Evolutionary conservation across 495 filamentous ascomycete genomes (phyloP).

Genomic region (Aspergillus saccharolyticus): DNA sequence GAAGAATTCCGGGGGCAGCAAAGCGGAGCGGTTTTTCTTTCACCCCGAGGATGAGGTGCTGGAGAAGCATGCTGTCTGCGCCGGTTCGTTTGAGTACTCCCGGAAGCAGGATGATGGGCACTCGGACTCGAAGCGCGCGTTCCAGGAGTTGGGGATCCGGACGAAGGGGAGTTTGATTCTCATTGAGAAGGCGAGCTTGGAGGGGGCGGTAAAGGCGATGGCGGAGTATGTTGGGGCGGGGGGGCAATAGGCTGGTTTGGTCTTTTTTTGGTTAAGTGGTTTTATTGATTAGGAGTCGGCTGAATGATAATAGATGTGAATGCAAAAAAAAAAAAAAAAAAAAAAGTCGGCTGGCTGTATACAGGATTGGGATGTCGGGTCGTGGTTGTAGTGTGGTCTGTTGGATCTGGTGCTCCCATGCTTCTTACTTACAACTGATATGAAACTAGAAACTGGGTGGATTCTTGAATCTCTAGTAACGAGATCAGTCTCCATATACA

Average conservation of each 20-base stretch:
- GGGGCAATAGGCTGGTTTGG: not conserved
- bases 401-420: no score
- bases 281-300: not conserved
- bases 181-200: conserved; percentile 65
- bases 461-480: no score
- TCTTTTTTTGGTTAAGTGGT: no score
- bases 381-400: no score
- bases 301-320: not conserved
- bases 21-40: conserved; percentile 68
- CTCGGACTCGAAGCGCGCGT: conserved; percentile 87
- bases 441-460: no score
- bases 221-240: conserved; percentile 52
- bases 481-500: no score
- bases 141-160: conserved; percentile 87
- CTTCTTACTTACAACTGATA: no score
- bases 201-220: conserved; percentile 64
- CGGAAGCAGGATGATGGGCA: conserved; percentile 71
- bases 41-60: conserved; percentile 96
- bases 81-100: conserved; percentile 66
- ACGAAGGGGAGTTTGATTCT: conserved; percentile 75
- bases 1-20: conserved; percentile 53
- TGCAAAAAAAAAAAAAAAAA: no score
- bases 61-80: conserved; percentile 62
- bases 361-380: no score
- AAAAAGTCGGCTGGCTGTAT: no score